Evolutionary conservation across 768 basidiomycete genomes (phyloP).

Genomic region (Rhizopogon rudus): DNA sequence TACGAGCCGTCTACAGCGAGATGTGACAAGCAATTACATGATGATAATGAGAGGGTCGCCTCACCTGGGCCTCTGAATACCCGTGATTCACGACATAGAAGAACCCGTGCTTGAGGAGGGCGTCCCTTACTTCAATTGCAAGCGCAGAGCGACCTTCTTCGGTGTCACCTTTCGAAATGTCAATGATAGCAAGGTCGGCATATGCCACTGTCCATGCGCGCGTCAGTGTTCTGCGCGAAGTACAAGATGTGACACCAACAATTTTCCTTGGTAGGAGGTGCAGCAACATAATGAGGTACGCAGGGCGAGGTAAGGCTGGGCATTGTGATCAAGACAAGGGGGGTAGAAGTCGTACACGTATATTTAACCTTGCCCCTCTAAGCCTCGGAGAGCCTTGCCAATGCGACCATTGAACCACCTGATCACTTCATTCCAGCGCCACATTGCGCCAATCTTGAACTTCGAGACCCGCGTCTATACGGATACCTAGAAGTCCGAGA

Average conservation of each 20-base stretch:
- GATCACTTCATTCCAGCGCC: neutral
- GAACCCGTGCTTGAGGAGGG: constrained; percentile 41
- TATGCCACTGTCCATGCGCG: constrained; percentile 37
- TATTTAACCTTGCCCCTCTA: neutral
- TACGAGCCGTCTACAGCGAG: constrained; percentile 34
- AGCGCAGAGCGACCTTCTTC: constrained; percentile 33
- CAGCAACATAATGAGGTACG: constrained; percentile 31
- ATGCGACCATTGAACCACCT: neutral
- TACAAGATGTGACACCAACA: constrained; percentile 21
- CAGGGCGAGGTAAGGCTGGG: constrained; percentile 27
- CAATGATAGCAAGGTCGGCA: constrained; percentile 50
- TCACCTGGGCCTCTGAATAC: constrained; percentile 32
- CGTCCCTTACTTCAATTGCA: constrained; percentile 37
- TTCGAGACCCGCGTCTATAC: no score
- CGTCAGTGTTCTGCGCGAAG: neutral
- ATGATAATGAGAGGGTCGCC: neutral
- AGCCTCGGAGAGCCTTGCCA: neutral
- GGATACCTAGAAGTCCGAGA: no score
- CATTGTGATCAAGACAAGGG: constrained; percentile 17
- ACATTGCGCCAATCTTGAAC: neutral
- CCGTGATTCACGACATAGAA: constrained; percentile 36
- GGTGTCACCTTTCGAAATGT: constrained; percentile 38
- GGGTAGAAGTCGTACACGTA: no score
- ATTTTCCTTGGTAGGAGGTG: constrained; percentile 29
- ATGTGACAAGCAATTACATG: neutral